These are phyloP conservation scores for Leptographium radiaticola DNA, from an alignment of 2,329 filamentous ascomycete species.

Conservation along the genomic window DNA sequence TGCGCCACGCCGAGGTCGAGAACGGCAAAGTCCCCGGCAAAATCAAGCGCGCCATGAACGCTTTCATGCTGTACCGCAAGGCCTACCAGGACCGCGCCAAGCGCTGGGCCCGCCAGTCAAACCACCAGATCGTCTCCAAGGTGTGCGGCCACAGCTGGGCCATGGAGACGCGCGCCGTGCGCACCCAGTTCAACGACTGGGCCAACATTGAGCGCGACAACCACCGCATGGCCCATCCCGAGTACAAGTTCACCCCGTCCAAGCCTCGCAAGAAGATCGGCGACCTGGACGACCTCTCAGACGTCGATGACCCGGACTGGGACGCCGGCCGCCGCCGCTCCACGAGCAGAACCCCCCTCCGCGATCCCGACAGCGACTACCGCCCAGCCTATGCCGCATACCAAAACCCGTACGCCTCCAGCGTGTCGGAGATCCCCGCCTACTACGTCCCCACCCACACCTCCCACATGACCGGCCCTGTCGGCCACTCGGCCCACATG, in stretches of 20 bases:
- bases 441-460: slow-evolving; percentile 7
- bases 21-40: slow-evolving; percentile 58
- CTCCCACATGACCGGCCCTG: slow-evolving; percentile 22
- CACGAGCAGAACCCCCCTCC: slow-evolving; percentile 17
- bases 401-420: slow-evolving; percentile 8
- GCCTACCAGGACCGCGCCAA: slow-evolving; percentile 83
- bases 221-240: slow-evolving; percentile 72
- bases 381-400: slow-evolving; percentile 9
- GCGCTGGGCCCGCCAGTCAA: slow-evolving; percentile 67
- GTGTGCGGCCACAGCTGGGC: slow-evolving; percentile 83
- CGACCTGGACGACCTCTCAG: slow-evolving; percentile 28
- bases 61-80: slow-evolving; percentile 94
- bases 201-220: slow-evolving; percentile 72
- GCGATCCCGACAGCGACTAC: slow-evolving; percentile 20
- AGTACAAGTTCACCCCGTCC: slow-evolving; percentile 87
- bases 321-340: slow-evolving; percentile 19
- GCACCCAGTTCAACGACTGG: slow-evolving; percentile 63
- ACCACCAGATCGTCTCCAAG: slow-evolving; percentile 84
- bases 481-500: slow-evolving; percentile 21
- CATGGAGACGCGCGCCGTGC: slow-evolving; percentile 59
- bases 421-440: slow-evolving; percentile 3
- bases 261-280: slow-evolving; percentile 39
- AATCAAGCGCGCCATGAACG: slow-evolving; percentile 89
- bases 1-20: slow-evolving; percentile 54
- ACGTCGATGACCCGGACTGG: slow-evolving; percentile 27